phyloP scores from a whole-genome alignment of 139 green algal species.

The Tetraselmis striata region DNA sequence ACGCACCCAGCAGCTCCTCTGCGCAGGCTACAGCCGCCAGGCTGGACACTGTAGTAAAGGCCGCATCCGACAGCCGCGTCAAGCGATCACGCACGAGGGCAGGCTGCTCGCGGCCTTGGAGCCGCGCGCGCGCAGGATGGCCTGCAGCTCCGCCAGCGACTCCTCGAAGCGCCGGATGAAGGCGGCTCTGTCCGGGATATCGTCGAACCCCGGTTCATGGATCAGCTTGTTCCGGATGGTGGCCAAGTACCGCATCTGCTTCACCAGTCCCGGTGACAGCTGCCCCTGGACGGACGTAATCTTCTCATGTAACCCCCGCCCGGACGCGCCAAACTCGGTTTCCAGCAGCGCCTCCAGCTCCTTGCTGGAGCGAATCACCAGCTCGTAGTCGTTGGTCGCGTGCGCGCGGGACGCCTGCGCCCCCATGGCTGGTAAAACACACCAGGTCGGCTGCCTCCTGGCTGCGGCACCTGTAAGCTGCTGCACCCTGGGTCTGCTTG shows the following conservation, averaged over 20 bases:
- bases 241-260: conserved; percentile 13
- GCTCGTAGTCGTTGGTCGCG: conserved; percentile 9
- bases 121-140: not conserved
- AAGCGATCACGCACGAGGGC: not conserved
- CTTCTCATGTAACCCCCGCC: conserved; percentile 5
- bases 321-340: conserved; percentile 2
- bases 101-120: not conserved
- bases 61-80: too few relatives aligned
- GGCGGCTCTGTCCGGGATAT: not conserved
- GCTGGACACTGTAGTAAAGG: too few relatives aligned
- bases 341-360: conserved; percentile 10
- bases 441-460: too few relatives aligned
- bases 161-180: conserved; percentile 6
- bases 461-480: too few relatives aligned
- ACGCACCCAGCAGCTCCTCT: too few relatives aligned
- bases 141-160: not conserved
- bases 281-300: not conserved
- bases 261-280: conserved; percentile 1
- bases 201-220: conserved; percentile 2
- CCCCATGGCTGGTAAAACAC: too few relatives aligned
- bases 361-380: not conserved
- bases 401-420: not conserved
- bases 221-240: conserved; percentile 9
- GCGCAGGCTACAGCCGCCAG: too few relatives aligned
- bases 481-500: too few relatives aligned